These are phyloP conservation scores for Fraxinus albicans DNA, from an alignment of 305 asterid genomes.

Conservation along the genomic window DNA sequence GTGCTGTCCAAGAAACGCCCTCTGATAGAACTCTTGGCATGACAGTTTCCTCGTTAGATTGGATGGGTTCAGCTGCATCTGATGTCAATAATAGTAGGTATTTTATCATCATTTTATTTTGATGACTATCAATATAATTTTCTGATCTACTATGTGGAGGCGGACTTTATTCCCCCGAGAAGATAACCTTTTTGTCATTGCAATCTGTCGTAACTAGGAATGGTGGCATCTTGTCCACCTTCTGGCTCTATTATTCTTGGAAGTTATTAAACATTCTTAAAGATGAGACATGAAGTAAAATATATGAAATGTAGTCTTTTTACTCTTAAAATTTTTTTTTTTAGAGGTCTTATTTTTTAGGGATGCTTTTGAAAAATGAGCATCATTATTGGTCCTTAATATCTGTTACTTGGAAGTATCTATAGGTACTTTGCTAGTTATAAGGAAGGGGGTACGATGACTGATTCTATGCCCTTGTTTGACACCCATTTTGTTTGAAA, in stretches of 20 bases:
- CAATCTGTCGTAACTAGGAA: not conserved
- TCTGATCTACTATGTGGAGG: not conserved
- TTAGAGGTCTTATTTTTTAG: not conserved
- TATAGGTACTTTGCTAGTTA: not conserved
- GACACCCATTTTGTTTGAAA: no score
- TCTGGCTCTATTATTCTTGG: not conserved
- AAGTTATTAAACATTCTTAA: not conserved
- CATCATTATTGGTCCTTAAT: not conserved
- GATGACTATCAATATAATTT: not conserved
- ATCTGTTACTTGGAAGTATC: not conserved
- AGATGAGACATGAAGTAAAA: not conserved
- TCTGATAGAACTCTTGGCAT: conserved; percentile 35
- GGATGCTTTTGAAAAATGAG: not conserved
- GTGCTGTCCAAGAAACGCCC: conserved; percentile 37
- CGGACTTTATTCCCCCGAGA: not conserved
- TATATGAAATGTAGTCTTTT: not conserved
- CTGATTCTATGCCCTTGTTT: not conserved
- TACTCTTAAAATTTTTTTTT: not conserved
- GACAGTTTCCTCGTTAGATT: conserved; percentile 65
- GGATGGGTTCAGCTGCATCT: conserved; percentile 87
- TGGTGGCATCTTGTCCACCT: not conserved
- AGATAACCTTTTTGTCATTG: not conserved
- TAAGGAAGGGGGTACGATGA: not conserved
- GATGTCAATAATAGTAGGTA: conserved; percentile 83
- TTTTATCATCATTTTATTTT: conserved; percentile 32